Conservation (phyloP, 345 rosid species). For the Mangifera indica region DNA sequence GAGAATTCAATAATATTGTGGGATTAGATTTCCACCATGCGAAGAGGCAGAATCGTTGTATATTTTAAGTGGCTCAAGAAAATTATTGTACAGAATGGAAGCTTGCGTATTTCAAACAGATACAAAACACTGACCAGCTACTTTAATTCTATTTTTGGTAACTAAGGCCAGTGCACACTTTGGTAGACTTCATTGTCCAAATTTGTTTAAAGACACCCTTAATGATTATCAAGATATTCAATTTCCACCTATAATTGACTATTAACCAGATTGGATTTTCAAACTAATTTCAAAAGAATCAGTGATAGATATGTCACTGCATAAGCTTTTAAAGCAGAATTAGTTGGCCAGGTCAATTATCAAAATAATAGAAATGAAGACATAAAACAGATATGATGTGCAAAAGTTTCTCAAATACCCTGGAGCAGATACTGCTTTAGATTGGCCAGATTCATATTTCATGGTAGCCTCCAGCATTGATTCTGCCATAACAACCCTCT, state of each 20-base stretch:
- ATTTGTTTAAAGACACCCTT: not conserved
- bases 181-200: not conserved
- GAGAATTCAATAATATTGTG: not conserved
- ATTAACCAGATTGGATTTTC: not conserved
- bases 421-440: slow-evolving; percentile 67
- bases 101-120: not conserved
- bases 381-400: slow-evolving; percentile 5
- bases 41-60: not conserved
- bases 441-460: slow-evolving; percentile 76
- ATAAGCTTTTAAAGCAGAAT: not conserved
- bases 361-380: not conserved
- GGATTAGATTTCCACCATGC: not conserved
- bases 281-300: not conserved
- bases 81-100: not conserved
- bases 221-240: not conserved
- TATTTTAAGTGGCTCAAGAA: not conserved
- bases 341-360: not conserved
- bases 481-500: slow-evolving; percentile 88
- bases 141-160: not conserved
- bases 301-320: not conserved
- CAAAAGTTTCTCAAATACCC: slow-evolving; percentile 32
- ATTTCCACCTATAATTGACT: not conserved
- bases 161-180: not conserved
- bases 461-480: slow-evolving; percentile 85
- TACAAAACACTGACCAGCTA: not conserved